Evolutionary conservation across 1,139 yeast genomes (phyloP), one percentile per base, ranked within the genome.

Genomic region (Yamadazyma blattariae): DNA sequence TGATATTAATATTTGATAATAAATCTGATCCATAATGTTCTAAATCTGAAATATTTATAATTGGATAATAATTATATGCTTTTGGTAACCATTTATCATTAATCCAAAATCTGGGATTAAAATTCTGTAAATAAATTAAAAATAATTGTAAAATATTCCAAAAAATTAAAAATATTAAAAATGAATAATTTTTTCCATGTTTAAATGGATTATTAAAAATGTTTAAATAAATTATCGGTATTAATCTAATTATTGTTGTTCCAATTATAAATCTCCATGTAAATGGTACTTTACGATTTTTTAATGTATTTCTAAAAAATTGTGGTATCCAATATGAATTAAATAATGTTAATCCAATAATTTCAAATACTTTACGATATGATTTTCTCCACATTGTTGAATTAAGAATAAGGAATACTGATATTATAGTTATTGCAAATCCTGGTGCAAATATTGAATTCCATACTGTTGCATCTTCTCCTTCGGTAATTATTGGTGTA

Each of bases 321-420:
- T 90, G 98, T 0, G 97, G 97, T n/a, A 84, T 47, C 97, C 97
- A 90, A 47, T 77, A 79, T 1, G 95, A 85, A 54, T 80, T 85
- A 22, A 82, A 52, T 1, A 69, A 38, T 2, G 79, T 42, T 5
- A 82, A 54, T 1, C 75, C 61, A 2, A 71, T 37, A 40, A 74
- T 79, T 52, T 88, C 96, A 51, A 81, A 77, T 3, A 66, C 48
- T 16, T 58, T 57, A 37, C 96, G 66, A 30, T 76, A 60, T 11
- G 57, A 59, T 21, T 67, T 64, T 25, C 92, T 78, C 95, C 95
- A 87, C 25, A 76, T 59, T 2, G 73, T 53, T 1, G 88, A 70
- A 38, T 77, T 79, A 29, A 82, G 44, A 0, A 83, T 60, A 4
- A 83, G 43, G 46, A 86, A 77, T 13, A 82, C 67, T 34, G 82